phyloP scores from a whole-genome alignment of 1,284 basidiomycete genomes.

The Xerocomus tenax region DNA sequence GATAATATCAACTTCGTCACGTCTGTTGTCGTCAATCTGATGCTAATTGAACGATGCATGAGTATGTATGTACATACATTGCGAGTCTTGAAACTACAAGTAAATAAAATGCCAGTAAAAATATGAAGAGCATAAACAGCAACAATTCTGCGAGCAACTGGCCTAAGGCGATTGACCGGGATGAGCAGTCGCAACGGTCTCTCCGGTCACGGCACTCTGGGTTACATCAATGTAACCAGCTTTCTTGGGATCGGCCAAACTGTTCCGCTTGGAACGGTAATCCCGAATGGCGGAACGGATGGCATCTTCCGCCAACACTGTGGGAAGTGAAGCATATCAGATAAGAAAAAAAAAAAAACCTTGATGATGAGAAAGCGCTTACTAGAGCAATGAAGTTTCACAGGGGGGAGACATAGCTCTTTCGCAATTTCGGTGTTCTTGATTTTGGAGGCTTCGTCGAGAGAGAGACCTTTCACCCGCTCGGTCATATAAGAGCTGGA shows the following conservation, averaged over 20 bases:
- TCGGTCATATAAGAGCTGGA: constrained; percentile 97
- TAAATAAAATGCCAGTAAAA: constrained; percentile 15
- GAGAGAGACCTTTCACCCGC: constrained; percentile 87
- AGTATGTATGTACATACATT: constrained; percentile 16
- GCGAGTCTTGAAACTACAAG: constrained; percentile 10
- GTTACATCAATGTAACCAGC: constrained; percentile 70
- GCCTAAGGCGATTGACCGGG: constrained; percentile 34
- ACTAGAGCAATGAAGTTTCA: constrained; percentile 91
- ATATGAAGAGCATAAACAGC: constrained; percentile 2
- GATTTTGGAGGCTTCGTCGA: constrained; percentile 92
- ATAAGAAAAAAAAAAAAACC: constrained; percentile 7
- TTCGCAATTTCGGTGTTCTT: constrained; percentile 99
- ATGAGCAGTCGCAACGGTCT: constrained; percentile 59
- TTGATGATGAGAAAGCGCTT: constrained; percentile 27
- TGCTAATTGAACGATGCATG: constrained; percentile 10
- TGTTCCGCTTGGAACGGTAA: constrained; percentile 73
- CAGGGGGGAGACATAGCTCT: constrained; percentile 90
- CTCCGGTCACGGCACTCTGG: constrained; percentile 57
- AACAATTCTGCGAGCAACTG: background rate
- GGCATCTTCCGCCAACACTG: constrained; percentile 96
- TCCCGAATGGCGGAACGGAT: constrained; percentile 93
- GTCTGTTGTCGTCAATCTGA: background rate
- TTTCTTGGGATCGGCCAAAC: constrained; percentile 44
- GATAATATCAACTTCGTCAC: background rate
- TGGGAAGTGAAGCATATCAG: constrained; percentile 19